Evolutionary conservation across 2,329 filamentous ascomycete genomes (phyloP).

Genomic region (Venturiaceae sp.): DNA sequence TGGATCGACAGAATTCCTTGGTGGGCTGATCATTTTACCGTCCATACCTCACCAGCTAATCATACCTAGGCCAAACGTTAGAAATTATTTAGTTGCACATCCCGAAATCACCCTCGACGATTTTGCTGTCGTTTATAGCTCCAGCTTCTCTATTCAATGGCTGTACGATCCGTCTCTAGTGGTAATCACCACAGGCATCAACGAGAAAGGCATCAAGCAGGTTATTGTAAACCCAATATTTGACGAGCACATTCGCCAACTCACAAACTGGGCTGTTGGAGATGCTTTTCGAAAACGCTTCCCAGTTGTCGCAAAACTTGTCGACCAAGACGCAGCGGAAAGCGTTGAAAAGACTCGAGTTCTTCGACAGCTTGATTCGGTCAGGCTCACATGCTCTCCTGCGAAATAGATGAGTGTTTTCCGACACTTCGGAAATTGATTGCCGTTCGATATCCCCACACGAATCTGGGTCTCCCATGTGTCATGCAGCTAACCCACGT

Average conservation of each 20-base stretch:
- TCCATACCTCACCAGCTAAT: too few species aligned
- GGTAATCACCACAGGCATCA: conserved; percentile 10
- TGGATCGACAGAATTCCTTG: conserved; percentile 19
- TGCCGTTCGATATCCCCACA: too few species aligned
- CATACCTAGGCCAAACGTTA: conserved; percentile 15
- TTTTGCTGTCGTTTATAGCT: conserved; percentile 15
- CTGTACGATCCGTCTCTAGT: conserved; percentile 15
- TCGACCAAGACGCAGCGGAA: conserved; percentile 9
- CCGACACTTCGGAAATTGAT: neutral
- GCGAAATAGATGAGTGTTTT: neutral
- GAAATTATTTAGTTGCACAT: conserved; percentile 15
- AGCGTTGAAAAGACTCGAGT: too few species aligned
- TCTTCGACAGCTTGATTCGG: neutral
- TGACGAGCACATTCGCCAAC: conserved; percentile 17
- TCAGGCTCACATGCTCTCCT: neutral
- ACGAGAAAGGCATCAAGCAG: conserved; percentile 1
- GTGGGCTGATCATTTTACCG: neutral
- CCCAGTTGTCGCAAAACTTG: conserved; percentile 15
- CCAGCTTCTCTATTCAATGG: conserved; percentile 15
- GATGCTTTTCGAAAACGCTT: conserved; percentile 14
- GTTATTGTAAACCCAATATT: conserved; percentile 18
- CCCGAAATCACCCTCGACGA: conserved; percentile 16
- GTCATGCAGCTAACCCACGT: too few species aligned
- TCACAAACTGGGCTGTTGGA: conserved; percentile 16
- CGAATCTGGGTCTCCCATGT: too few species aligned